These are phyloP conservation scores for Russula sp. DNA, from an alignment of 768 basidiomycete species.

Conservation along the genomic window DNA sequence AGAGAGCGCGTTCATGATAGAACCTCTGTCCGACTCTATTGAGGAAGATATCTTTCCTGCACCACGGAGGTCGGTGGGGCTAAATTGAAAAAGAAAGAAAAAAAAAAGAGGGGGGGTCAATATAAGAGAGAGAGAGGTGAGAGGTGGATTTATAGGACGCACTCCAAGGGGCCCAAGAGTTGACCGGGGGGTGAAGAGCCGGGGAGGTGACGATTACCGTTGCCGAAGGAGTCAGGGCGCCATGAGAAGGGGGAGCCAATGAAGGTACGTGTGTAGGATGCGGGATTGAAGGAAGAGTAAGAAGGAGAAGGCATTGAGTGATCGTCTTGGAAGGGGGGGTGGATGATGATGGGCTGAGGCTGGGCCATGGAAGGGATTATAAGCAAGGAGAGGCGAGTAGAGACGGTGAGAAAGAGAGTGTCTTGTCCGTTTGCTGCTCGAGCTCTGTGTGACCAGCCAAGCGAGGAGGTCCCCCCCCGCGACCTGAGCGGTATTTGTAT, in stretches of 20 bases:
- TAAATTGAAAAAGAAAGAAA: slow-evolving; percentile 14
- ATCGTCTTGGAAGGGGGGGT: slow-evolving; percentile 27
- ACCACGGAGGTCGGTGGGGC: slow-evolving; percentile 39
- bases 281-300: slow-evolving; percentile 57
- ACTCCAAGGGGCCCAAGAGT: slow-evolving; percentile 61
- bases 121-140: neutral
- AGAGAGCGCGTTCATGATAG: slow-evolving; percentile 57
- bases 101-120: neutral
- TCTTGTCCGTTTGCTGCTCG: neutral
- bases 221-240: slow-evolving; percentile 58
- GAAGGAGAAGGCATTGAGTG: slow-evolving; percentile 37
- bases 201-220: slow-evolving; percentile 53
- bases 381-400: neutral
- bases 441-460: neutral
- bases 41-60: slow-evolving; percentile 44
- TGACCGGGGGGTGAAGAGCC: slow-evolving; percentile 54
- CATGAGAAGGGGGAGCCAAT: slow-evolving; percentile 70
- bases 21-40: slow-evolving; percentile 51
- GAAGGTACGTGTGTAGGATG: slow-evolving; percentile 60
- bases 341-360: slow-evolving; percentile 42
- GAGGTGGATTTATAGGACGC: slow-evolving; percentile 26
- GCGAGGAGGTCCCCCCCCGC: neutral
- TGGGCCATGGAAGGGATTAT: slow-evolving; percentile 28
- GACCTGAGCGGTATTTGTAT: slow-evolving; percentile 12
- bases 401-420: neutral